Conservation (phyloP, 129 eudicot species). For the Artemisia annua region DNA sequence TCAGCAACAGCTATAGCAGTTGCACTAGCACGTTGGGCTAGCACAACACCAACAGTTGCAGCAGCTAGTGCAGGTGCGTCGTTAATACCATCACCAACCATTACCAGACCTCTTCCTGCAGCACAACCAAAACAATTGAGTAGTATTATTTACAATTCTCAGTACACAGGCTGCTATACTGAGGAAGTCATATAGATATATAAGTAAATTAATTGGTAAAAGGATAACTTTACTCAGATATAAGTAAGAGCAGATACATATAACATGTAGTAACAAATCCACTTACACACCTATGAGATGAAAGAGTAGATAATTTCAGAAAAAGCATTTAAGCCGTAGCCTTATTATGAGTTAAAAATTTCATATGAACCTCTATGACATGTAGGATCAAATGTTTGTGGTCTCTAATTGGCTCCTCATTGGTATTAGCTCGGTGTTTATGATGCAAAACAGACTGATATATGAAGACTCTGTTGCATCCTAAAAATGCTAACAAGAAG, state of each 20-base stretch:
- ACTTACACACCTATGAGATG: too few relatives aligned
- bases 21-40: slow-evolving; percentile 99
- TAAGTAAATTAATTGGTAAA: neutral
- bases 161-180: slow-evolving; percentile 2
- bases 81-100: slow-evolving; percentile 99
- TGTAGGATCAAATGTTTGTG: neutral
- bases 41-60: slow-evolving; percentile 88
- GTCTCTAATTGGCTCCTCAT: neutral
- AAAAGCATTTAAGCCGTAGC: too few relatives aligned
- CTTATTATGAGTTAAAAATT: neutral
- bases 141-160: neutral
- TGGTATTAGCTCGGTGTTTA: neutral
- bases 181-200: too few relatives aligned
- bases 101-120: slow-evolving; percentile 87
- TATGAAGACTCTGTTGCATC: neutral
- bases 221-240: neutral
- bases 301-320: too few relatives aligned
- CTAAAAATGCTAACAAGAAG: neutral
- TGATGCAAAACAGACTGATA: neutral
- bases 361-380: neutral
- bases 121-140: slow-evolving; percentile 8
- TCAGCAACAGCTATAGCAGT: slow-evolving; percentile 98
- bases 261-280: too few relatives aligned
- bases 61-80: slow-evolving; percentile 99
- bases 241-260: too few relatives aligned